Evolutionary conservation across 768 basidiomycete species (phyloP), one percentile per base, ranked within the genome.

Genomic region (Auriculariales sp.): DNA sequence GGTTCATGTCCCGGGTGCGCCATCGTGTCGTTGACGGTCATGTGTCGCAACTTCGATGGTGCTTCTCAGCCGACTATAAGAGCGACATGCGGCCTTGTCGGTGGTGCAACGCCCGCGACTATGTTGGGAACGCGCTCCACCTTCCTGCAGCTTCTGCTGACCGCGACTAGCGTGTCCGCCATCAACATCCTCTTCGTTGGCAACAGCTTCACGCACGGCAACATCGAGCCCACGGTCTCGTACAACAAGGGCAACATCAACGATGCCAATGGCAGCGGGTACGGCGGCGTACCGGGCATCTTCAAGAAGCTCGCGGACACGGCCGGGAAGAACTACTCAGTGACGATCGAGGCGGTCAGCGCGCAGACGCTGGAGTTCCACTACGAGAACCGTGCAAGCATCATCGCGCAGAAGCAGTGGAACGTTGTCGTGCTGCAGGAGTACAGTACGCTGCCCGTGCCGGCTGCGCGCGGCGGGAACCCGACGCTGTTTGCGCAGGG

Each of bases 151-250:
- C 31, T 32, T 7, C 31, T 32, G 9, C 9, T 15, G 9, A 15
- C 31, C 31, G 31, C 31, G 31, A 32, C 35, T 12, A 5, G 7
- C 35, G 35, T 19, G 35, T 7, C 35, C 7, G 35, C 35, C 15
- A 5, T 5, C 7, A 36, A 36, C 35, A 36, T 36, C n/a, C 35
- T 36, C 35, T 36, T 36, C 35, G 35, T 36, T 5, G 35, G 35
- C 35, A 36, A 36, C 35, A 36, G 35, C 35, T 36, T 36, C 35
- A 36, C 35, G 35, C 35, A 36, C 35, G 35, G 35, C 35, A 36
- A 36, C 35, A 17, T 36, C 35, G 7, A 7, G 35, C 35, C 35
- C 35, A 17, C 35, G 7, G 7, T 36, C 7, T 7, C 35, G 7
- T 36, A 36, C 35, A 36, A 36, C 35, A 17, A 7, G 6, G 35